These are phyloP conservation scores for Hypholoma sublateritium DNA, from an alignment of 768 basidiomycete genomes.

Conservation along the genomic window DNA sequence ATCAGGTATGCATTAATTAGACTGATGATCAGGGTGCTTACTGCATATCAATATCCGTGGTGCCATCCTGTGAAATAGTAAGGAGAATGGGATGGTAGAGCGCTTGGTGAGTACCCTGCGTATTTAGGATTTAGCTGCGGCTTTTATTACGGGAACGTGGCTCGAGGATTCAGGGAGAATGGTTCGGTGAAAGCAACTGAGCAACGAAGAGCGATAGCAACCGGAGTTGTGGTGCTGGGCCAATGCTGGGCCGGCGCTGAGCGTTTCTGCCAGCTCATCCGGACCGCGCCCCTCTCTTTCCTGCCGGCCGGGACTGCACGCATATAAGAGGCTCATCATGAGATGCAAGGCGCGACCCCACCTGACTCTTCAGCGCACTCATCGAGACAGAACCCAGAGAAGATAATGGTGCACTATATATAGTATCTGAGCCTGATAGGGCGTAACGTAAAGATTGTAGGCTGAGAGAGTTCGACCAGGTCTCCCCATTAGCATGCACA, in stretches of 20 bases:
- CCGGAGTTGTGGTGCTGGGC: neutral
- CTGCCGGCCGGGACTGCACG: constrained; percentile 1
- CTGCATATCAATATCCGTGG: constrained; percentile 41
- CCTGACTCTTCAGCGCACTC: neutral
- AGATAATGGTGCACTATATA: no score
- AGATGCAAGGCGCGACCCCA: neutral
- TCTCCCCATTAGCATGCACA: no score
- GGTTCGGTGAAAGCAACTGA: neutral
- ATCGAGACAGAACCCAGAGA: no score
- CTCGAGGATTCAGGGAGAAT: neutral
- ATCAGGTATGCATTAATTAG: neutral
- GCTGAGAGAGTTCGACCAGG: neutral
- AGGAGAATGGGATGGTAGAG: neutral
- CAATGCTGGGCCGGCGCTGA: neutral
- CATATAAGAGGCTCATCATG: neutral
- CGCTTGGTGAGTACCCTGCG: neutral
- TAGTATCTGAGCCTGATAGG: neutral
- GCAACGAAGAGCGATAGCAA: neutral
- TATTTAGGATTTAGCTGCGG: neutral
- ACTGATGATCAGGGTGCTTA: constrained; percentile 15
- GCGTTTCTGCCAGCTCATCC: neutral
- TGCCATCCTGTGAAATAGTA: constrained; percentile 18
- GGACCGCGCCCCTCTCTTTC: constrained; percentile 1
- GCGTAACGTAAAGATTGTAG: neutral
- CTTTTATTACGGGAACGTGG: neutral